Evolutionary conservation across 1,284 basidiomycete species (phyloP).

Genomic region (Leccinum fallax): DNA sequence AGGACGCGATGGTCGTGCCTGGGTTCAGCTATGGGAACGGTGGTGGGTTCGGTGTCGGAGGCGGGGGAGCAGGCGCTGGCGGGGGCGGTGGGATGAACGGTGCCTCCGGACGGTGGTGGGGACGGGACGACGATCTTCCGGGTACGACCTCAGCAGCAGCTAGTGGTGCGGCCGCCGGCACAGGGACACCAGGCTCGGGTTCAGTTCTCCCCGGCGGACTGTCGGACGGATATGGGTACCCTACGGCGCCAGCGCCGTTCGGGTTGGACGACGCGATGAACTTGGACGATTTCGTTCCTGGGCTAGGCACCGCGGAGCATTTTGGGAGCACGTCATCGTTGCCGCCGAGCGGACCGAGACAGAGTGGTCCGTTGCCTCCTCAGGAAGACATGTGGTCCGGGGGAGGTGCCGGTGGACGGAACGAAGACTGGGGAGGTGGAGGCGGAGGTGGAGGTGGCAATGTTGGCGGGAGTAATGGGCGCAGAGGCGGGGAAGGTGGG

Average conservation of each 20-base stretch:
- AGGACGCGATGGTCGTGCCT: conserved; percentile 63
- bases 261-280: conserved; percentile 32
- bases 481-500: conserved; percentile 31
- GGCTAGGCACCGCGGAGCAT: conserved; percentile 36
- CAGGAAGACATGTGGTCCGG: conserved; percentile 46
- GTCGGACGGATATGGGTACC: conserved; percentile 21
- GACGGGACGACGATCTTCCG: conserved; percentile 41
- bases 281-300: conserved; percentile 56
- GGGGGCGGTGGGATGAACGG: conserved; percentile 20
- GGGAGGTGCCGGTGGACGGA: conserved; percentile 19
- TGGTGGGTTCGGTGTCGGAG: conserved; percentile 9
- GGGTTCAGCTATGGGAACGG: conserved; percentile 50
- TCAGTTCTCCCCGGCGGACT: conserved; percentile 13
- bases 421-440: conserved; percentile 33
- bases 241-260: conserved; percentile 10
- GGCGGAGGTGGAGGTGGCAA: conserved; percentile 12
- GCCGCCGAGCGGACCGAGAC: conserved; percentile 30
- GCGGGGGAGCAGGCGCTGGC: conserved; percentile 7
- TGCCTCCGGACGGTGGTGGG: conserved; percentile 37
- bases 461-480: conserved; percentile 5
- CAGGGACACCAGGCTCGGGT: neutral
- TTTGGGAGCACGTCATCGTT: conserved; percentile 3
- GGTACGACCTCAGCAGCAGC: conserved; percentile 7
- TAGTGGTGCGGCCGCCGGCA: neutral
- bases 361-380: conserved; percentile 39